phyloP scores from a whole-genome alignment of 2,329 filamentous ascomycete species.

The Fusarium sp. region DNA sequence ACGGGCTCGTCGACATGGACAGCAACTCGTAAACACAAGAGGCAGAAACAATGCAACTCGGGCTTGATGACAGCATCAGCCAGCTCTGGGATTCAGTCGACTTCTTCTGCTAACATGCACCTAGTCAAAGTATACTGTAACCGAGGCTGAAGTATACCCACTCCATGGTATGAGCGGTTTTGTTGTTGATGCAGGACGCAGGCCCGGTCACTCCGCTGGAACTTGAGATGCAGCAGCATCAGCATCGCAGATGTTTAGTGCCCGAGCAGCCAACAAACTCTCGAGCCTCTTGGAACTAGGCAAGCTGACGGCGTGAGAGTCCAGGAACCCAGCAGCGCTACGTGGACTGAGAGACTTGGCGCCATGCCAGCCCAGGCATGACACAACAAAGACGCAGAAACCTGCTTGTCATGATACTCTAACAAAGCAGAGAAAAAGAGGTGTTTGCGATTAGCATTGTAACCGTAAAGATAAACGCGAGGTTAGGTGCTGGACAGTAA shows the following conservation, averaged over 20 bases:
- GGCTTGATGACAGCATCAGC: slow-evolving; percentile 23
- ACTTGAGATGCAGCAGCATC: slow-evolving; percentile 24
- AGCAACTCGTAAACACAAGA: slow-evolving; percentile 15
- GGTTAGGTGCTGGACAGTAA: slow-evolving; percentile 13
- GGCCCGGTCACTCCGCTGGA: slow-evolving; percentile 20
- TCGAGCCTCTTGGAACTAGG: slow-evolving; percentile 21
- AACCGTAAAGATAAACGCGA: slow-evolving; percentile 29
- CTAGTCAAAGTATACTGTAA: slow-evolving; percentile 30
- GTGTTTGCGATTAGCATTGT: slow-evolving; percentile 23
- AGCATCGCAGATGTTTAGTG: slow-evolving; percentile 20
- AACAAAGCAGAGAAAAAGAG: slow-evolving; percentile 9
- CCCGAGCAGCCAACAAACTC: slow-evolving; percentile 28
- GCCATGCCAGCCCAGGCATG: slow-evolving; percentile 30
- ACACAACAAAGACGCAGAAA: slow-evolving; percentile 34
- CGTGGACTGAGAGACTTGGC: slow-evolving; percentile 33
- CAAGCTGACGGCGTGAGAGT: slow-evolving; percentile 19
- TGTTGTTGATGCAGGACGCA: slow-evolving; percentile 30
- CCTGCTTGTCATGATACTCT: slow-evolving; percentile 30
- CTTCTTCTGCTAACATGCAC: slow-evolving; percentile 15
- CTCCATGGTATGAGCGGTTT: slow-evolving; percentile 28
- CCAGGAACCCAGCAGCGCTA: slow-evolving; percentile 33
- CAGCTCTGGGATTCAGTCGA: slow-evolving; percentile 19
- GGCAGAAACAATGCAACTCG: slow-evolving; percentile 26
- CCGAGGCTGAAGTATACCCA: slow-evolving; percentile 25
- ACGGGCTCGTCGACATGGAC: slow-evolving; percentile 4